Evolutionary conservation across 805 yeast genomes (phyloP), one percentile per base, ranked within the genome.

Genomic region (Torulaspora indica): DNA sequence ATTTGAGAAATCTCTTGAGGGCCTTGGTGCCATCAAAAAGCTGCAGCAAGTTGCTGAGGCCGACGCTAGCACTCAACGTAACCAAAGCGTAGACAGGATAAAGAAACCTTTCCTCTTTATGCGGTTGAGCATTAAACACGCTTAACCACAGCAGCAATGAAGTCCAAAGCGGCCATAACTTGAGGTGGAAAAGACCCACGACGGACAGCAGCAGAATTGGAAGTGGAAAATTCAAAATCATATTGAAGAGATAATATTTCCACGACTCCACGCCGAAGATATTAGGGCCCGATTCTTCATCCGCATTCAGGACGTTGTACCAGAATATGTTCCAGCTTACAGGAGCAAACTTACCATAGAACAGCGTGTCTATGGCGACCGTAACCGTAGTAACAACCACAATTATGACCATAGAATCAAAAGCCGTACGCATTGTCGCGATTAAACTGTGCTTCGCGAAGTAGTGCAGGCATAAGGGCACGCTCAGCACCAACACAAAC

Each of bases 81-180:
- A 91, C 71, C 40, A 83, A 69, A 9, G 89, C 83, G 60, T 90
- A 91, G 0, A 86, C 73, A 12, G 95, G 95, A 56, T 88, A 91
- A 52, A 91, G 62, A 60, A 91, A 91, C 48, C 97, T 72, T 63
- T 91, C 98, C 60, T 90, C 97, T 61, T 90, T 90, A 61, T 90
- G 97, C 3, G 96, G 93, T 57, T 89, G 96, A 4, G 68, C 48
- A 48, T 73, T 70, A 58, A 91, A 87, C 3, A 88, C 73, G 0
- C 62, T 66, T 12, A 74, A 57, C 97, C 97, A 91, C 0, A 85
- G 30, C 2, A 74, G 39, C 20, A 85, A 54, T 1, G 93, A 90
- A 0, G 69, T 45, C 13, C 71, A 54, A n/a, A 63, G 45, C 2
- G 68, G 65, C 55, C 62, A 60, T 39, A 59, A 24, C 30, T 51